Evolutionary conservation across 2,329 filamentous ascomycete genomes (phyloP).

Genomic region (Diaporthe capsici): DNA sequence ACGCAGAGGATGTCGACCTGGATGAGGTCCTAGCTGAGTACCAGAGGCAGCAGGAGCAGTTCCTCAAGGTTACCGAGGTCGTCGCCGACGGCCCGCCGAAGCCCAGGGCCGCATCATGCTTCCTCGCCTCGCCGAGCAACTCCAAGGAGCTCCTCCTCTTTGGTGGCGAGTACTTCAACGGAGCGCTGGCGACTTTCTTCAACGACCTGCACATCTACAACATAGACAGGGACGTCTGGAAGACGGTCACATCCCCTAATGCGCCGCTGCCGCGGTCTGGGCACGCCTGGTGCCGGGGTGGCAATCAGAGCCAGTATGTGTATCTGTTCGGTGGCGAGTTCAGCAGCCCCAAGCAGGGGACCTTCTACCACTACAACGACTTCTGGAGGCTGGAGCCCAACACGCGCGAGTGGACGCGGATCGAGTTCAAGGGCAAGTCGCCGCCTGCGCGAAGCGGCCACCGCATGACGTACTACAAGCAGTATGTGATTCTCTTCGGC

Average conservation of each 20-base stretch:
- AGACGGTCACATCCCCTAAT: constrained; percentile 90
- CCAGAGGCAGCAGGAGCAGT: constrained; percentile 91
- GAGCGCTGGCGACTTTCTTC: constrained; percentile 82
- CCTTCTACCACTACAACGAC: constrained; percentile 99
- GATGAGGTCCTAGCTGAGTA: constrained; percentile 95
- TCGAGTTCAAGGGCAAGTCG: constrained; percentile 83
- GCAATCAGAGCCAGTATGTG: constrained; percentile 83
- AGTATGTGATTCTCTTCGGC: constrained; percentile 95
- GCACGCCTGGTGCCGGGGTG: constrained; percentile 93
- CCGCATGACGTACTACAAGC: constrained; percentile 96
- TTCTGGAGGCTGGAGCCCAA: constrained; percentile 94
- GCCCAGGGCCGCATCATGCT: constrained; percentile 82
- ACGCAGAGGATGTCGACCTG: constrained; percentile 92
- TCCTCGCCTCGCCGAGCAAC: constrained; percentile 89
- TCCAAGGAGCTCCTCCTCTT: constrained; percentile 91
- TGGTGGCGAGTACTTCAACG: constrained; percentile 96
- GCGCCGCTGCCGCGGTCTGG: constrained; percentile 90
- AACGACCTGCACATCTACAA: constrained; percentile 79
- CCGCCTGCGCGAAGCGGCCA: constrained; percentile 92
- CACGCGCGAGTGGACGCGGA: constrained; percentile 88
- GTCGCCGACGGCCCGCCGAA: constrained; percentile 79
- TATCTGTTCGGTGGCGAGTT: constrained; percentile 98
- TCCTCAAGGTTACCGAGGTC: constrained; percentile 92
- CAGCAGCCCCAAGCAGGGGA: constrained; percentile 95
- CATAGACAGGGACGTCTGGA: constrained; percentile 91